Conservation (phyloP, 208 protist genomes). For the Leishmania major region DNA sequence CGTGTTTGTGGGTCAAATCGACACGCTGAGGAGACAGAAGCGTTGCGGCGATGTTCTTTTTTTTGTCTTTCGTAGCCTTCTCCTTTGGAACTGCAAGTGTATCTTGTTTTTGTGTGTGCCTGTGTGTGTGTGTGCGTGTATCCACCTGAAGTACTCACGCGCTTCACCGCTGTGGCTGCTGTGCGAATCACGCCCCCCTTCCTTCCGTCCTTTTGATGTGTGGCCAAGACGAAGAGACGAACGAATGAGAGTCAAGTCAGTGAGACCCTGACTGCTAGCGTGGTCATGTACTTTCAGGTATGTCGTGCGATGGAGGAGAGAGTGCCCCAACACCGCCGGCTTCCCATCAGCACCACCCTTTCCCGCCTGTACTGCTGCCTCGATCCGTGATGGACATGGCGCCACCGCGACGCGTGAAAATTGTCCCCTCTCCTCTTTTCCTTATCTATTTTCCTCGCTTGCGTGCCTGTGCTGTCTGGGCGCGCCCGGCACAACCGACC, state of each 20-base stretch:
- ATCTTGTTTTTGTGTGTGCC: not conserved
- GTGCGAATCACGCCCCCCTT: not conserved
- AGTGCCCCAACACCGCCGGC: not conserved
- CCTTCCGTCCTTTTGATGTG: not conserved
- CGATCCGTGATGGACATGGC: not conserved
- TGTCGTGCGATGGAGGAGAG: not conserved
- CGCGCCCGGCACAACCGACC: not conserved
- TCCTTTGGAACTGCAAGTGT: not conserved
- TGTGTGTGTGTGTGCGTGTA: not conserved
- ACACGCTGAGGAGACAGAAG: not conserved
- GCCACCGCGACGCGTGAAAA: not conserved
- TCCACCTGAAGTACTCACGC: not conserved
- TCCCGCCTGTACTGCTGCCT: not conserved
- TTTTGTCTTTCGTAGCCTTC: not conserved
- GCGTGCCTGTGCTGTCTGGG: not conserved
- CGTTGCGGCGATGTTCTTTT: not conserved
- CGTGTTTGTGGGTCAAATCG: too few relatives aligned
- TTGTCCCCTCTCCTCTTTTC: slow-evolving; percentile 1
- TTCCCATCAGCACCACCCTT: not conserved
- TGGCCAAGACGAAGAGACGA: not conserved
- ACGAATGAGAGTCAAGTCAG: not conserved
- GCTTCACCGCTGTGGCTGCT: not conserved
- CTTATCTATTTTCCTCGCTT: not conserved
- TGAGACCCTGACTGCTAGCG: not conserved
- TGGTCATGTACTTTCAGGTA: not conserved